These are phyloP conservation scores for Aspergillus cavernicola DNA, from an alignment of 495 filamentous ascomycete species.

Conservation along the genomic window DNA sequence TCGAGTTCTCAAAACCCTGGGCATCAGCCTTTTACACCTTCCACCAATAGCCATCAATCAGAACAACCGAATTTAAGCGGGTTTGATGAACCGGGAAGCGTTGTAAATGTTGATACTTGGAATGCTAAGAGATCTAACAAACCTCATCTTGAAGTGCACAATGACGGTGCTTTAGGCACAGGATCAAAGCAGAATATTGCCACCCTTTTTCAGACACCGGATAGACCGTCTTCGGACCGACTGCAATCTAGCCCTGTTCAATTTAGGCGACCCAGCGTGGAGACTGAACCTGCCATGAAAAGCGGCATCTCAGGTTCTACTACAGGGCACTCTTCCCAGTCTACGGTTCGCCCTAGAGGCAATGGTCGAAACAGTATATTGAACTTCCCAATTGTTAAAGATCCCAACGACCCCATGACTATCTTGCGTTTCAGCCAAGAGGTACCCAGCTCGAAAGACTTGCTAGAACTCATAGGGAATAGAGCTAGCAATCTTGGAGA, in stretches of 20 bases:
- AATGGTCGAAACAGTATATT: slow-evolving; percentile 37
- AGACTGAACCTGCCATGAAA: not conserved
- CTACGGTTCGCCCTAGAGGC: slow-evolving; percentile 23
- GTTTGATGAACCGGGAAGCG: not conserved
- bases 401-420: slow-evolving; percentile 64
- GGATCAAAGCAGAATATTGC: slow-evolving; percentile 11
- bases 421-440: slow-evolving; percentile 66
- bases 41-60: not conserved
- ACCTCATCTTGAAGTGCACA: not conserved
- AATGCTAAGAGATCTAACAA: slow-evolving; percentile 14
- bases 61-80: not conserved
- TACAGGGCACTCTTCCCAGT: slow-evolving; percentile 21
- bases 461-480: slow-evolving; percentile 23
- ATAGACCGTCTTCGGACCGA: not conserved
- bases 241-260: not conserved
- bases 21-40: not conserved
- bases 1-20: slow-evolving; percentile 2
- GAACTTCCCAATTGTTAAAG: slow-evolving; percentile 75
- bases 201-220: not conserved
- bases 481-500: slow-evolving; percentile 8
- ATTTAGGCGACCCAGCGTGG: not conserved
- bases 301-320: not conserved
- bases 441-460: slow-evolving; percentile 39
- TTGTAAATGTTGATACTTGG: not conserved
- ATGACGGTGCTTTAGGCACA: slow-evolving; percentile 18